A percentile compares a stretch with the other conserved stretches of the same genome.
Conservation (phyloP, 345 rosid species). For the Brassica rapa region DNA sequence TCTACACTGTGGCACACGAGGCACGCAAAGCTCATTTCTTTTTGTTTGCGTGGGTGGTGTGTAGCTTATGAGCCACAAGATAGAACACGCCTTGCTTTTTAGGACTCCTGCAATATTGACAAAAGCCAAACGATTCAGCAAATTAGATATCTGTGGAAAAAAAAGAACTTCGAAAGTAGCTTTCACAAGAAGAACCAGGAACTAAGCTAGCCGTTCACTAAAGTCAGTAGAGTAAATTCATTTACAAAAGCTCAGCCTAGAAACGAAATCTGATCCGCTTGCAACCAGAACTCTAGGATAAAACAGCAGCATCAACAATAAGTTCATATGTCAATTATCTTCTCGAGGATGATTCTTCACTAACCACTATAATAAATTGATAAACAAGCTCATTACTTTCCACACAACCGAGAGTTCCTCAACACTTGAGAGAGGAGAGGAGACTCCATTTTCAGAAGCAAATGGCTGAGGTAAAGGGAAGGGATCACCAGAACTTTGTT, state of each 20-base stretch:
- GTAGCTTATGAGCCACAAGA: conserved; percentile 1
- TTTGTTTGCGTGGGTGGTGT: neutral
- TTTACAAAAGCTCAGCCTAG: neutral
- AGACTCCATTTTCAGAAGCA: no score
- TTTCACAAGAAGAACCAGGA: neutral
- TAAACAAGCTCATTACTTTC: neutral
- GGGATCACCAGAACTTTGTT: no score
- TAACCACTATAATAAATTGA: neutral
- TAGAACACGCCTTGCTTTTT: neutral
- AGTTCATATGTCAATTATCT: neutral
- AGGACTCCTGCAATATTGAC: conserved; percentile 23
- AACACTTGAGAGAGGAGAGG: no score
- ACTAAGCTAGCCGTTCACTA: neutral
- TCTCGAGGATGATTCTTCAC: neutral
- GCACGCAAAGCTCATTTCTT: conserved; percentile 78
- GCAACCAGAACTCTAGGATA: neutral
- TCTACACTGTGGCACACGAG: conserved; percentile 87
- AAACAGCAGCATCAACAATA: neutral
- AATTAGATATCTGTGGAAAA: conserved; percentile 6
- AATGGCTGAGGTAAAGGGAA: no score
- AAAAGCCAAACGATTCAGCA: neutral
- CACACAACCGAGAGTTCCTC: neutral
- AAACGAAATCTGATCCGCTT: neutral
- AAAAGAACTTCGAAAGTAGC: neutral
- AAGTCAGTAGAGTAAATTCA: neutral